Percentiles rank a stretch among this genome's conserved stretches.
phyloP scores from a whole-genome alignment of 176 grass and related monocot genomes.

The Bromus sterilis region DNA sequence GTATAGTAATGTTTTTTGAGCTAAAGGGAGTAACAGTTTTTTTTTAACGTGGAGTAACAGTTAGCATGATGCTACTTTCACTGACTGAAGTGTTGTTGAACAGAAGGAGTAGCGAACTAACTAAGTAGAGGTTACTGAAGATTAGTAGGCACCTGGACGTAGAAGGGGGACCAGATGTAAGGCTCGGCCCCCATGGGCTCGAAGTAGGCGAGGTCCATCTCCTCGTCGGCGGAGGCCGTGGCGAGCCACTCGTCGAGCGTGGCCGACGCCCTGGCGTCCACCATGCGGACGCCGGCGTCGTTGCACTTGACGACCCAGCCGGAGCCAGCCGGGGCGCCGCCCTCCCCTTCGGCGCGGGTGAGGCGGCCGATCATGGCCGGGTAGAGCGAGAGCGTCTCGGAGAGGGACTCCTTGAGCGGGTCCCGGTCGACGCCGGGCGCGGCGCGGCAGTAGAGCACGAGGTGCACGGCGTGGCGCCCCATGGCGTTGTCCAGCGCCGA shows the following conservation, averaged over 20 bases:
- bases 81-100: neutral
- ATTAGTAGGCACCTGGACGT: slow-evolving; percentile 50
- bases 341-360: slow-evolving; percentile 6
- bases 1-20: too few species aligned
- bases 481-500: slow-evolving; percentile 63
- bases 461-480: slow-evolving; percentile 49
- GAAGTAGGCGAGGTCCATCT: slow-evolving; percentile 63
- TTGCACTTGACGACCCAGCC: slow-evolving; percentile 81
- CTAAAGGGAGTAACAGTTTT: too few species aligned
- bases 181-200: slow-evolving; percentile 50
- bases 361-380: slow-evolving; percentile 72
- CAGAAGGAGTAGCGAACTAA: neutral
- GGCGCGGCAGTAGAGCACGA: slow-evolving; percentile 59
- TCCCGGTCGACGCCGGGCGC: slow-evolving; percentile 27
- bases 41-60: too few species aligned
- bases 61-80: neutral
- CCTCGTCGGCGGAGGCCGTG: slow-evolving; percentile 53
- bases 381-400: slow-evolving; percentile 72
- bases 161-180: slow-evolving; percentile 84
- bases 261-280: slow-evolving; percentile 48
- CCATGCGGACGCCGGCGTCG: slow-evolving; percentile 70
- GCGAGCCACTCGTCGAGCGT: slow-evolving; percentile 72
- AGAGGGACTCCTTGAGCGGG: slow-evolving; percentile 72
- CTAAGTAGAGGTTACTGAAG: neutral
- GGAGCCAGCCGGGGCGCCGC: neutral